Percentiles rank a stretch among this genome's conserved stretches.
Conservation (phyloP, 2,329 filamentous ascomycete species). For the Orbilia quercus region DNA sequence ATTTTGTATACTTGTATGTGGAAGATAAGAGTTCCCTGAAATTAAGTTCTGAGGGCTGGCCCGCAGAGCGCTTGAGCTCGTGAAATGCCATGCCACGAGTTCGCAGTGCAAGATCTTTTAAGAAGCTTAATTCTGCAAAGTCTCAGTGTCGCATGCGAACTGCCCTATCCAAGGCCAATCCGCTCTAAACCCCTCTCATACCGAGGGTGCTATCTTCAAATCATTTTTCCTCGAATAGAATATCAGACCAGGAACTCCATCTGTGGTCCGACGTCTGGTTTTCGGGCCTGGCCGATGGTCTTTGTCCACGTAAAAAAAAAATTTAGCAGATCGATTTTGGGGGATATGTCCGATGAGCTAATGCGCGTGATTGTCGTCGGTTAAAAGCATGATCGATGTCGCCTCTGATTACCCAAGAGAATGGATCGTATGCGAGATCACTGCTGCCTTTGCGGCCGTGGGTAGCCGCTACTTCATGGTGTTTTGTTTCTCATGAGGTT, state of each 20-base stretch:
- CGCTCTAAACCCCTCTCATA: not conserved
- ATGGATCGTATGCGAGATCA: not conserved
- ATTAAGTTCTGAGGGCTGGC: not conserved
- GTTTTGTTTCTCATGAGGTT: constrained; percentile 10
- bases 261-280: too few relatives aligned
- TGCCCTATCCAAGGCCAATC: not conserved
- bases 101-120: too few relatives aligned
- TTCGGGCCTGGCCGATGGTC: constrained; percentile 15
- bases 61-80: too few relatives aligned
- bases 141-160: not conserved
- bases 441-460: constrained; percentile 26
- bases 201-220: not conserved
- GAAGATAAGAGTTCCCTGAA: too few relatives aligned
- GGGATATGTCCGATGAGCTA: not conserved
- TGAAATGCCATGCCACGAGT: too few relatives aligned
- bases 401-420: constrained; percentile 14
- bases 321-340: not conserved
- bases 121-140: not conserved
- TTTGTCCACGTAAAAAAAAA: too few relatives aligned
- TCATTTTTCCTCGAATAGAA: too few relatives aligned
- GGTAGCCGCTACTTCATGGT: constrained; percentile 20
- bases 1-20: too few relatives aligned
- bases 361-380: constrained; percentile 9
- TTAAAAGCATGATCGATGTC: not conserved
- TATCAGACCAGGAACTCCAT: too few relatives aligned